Conservation (phyloP, 805 yeast species). For the Candida takata region DNA sequence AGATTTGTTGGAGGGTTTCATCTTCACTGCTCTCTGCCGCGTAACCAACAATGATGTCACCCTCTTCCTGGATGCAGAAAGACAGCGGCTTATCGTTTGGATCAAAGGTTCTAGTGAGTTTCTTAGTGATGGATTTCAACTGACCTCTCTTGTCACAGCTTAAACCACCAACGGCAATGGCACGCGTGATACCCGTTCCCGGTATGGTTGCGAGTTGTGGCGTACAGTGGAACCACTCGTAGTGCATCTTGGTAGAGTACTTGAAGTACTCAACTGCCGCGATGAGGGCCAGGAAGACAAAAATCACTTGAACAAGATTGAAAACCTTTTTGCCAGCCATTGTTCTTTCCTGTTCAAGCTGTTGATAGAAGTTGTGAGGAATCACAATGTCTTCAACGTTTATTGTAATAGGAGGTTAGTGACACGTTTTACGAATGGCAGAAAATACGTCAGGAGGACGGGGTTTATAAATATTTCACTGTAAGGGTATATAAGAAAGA, state of each 20-base stretch:
- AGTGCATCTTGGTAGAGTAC: slow-evolving; percentile 31
- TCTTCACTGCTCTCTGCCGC: slow-evolving; percentile 15
- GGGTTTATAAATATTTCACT: too few relatives aligned
- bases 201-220: slow-evolving; percentile 23
- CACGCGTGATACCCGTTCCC: slow-evolving; percentile 23
- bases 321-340: slow-evolving; percentile 15
- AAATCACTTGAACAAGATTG: slow-evolving; percentile 24
- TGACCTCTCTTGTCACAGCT: slow-evolving; percentile 40
- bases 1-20: slow-evolving; percentile 11
- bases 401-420: not conserved
- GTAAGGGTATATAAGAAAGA: not conserved
- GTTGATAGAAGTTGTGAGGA: too few relatives aligned
- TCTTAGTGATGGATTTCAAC: slow-evolving; percentile 32
- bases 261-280: slow-evolving; percentile 39
- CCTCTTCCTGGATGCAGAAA: slow-evolving; percentile 32
- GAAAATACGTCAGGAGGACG: not conserved
- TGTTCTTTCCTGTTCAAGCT: too few relatives aligned
- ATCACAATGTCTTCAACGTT: too few relatives aligned
- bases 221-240: slow-evolving; percentile 41
- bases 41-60: slow-evolving; percentile 13
- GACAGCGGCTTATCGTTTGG: slow-evolving; percentile 29
- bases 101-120: slow-evolving; percentile 32
- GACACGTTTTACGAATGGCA: not conserved
- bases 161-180: slow-evolving; percentile 35
- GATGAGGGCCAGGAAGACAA: slow-evolving; percentile 25